These are phyloP conservation scores for Pleurotus sapidus DNA, from an alignment of 768 basidiomycete species.

Conservation along the genomic window DNA sequence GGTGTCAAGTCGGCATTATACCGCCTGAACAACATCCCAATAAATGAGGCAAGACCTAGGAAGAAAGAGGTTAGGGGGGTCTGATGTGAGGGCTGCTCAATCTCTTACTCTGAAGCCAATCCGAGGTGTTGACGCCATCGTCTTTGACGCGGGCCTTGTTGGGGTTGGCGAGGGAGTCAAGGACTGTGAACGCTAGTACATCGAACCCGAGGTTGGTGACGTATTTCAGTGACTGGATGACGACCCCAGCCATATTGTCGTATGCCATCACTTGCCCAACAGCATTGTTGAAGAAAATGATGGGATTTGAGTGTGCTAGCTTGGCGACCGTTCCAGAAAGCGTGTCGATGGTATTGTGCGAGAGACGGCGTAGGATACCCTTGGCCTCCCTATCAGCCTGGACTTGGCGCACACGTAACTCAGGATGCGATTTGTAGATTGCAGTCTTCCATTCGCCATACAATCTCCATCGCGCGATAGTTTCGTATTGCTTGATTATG, in stretches of 20 bases:
- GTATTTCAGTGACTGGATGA: slow-evolving; percentile 86
- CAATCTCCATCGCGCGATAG: slow-evolving; percentile 79
- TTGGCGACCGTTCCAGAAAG: slow-evolving; percentile 90
- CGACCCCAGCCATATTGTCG: slow-evolving; percentile 86
- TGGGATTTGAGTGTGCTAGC: slow-evolving; percentile 91
- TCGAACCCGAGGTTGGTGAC: slow-evolving; percentile 94
- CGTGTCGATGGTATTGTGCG: slow-evolving; percentile 78
- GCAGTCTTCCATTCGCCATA: slow-evolving; percentile 94
- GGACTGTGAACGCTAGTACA: slow-evolving; percentile 81
- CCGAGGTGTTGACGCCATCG: slow-evolving; percentile 86
- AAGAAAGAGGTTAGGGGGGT: not conserved
- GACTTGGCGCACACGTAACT: slow-evolving; percentile 74
- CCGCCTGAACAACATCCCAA: slow-evolving; percentile 86
- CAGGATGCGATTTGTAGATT: slow-evolving; percentile 72
- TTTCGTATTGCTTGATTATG: slow-evolving; percentile 77
- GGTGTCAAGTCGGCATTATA: slow-evolving; percentile 83
- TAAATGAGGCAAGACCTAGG: slow-evolving; percentile 87
- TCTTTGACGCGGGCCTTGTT: slow-evolving; percentile 81
- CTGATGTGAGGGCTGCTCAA: slow-evolving; percentile 9
- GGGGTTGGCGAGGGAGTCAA: slow-evolving; percentile 86
- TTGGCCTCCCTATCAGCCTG: slow-evolving; percentile 89
- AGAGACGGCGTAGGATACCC: slow-evolving; percentile 82
- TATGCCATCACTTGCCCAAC: slow-evolving; percentile 96
- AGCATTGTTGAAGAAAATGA: slow-evolving; percentile 84
- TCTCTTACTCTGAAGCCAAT: slow-evolving; percentile 88